These are phyloP conservation scores for Rhizopogon vulgaris DNA, from an alignment of 768 basidiomycete species.

Conservation along the genomic window DNA sequence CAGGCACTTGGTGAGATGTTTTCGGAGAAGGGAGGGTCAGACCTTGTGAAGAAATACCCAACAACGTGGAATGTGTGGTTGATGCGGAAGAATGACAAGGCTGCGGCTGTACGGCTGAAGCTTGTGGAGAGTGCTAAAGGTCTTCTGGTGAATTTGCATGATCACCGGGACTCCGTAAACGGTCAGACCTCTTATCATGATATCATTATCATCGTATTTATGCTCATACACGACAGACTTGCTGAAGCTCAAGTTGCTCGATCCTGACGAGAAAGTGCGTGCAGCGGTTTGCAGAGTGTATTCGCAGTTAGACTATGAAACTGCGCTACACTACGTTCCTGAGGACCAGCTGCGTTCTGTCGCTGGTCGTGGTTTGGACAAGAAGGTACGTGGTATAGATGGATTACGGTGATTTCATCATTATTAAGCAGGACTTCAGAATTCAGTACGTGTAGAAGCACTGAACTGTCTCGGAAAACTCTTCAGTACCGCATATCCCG, in stretches of 20 bases:
- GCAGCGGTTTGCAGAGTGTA: slow-evolving; percentile 79
- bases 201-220: slow-evolving; percentile 3
- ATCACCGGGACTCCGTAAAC: slow-evolving; percentile 65
- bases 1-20: slow-evolving; percentile 90
- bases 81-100: slow-evolving; percentile 71
- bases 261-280: slow-evolving; percentile 90
- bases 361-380: slow-evolving; percentile 73
- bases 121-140: slow-evolving; percentile 68
- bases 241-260: slow-evolving; percentile 60
- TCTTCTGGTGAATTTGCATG: slow-evolving; percentile 59
- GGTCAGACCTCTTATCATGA: slow-evolving; percentile 36
- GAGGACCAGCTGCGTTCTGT: slow-evolving; percentile 55
- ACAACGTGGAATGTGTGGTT: slow-evolving; percentile 85
- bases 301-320: slow-evolving; percentile 85
- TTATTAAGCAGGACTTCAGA: slow-evolving; percentile 28
- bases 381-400: slow-evolving; percentile 52
- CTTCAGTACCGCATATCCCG: slow-evolving; percentile 77
- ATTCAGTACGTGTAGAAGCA: slow-evolving; percentile 67
- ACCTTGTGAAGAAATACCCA: slow-evolving; percentile 76
- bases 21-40: slow-evolving; percentile 63
- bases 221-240: slow-evolving; percentile 36
- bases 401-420: neutral
- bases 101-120: slow-evolving; percentile 60
- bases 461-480: slow-evolving; percentile 70
- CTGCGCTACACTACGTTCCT: slow-evolving; percentile 75